Base-by-base conservation (phyloP, 148 eudicot species). In the Camellia japonica region DNA sequence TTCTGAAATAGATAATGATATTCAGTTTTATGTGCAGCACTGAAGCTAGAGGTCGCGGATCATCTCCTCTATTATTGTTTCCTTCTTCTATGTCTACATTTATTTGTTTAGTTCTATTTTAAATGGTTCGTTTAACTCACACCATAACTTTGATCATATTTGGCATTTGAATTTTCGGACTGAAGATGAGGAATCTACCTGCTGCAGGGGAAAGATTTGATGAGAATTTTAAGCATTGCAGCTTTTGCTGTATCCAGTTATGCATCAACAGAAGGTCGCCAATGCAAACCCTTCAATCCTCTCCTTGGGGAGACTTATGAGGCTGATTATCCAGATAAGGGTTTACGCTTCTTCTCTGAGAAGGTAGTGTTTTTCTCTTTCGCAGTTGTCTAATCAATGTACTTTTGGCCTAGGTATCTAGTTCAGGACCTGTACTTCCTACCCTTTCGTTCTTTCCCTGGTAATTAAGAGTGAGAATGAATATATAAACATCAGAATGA, bases 291-390 rank as follows among this genome's bases (percentile, higher is more conserved):
- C n/a, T 60, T 60, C 12, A 60, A 60, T 60, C 64, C 64, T 0
- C 12, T 60, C 9, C 64, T 60, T 3, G 64, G 64, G 64, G 19
- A 60, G 20, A 60, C 64, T 15, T 60, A 60, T 60, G 64, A 60
- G 20, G 64, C 64, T 60, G 64, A 60, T 19, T 60, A 60, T 60
- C 64, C 64, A 15, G 61, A 58, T 58, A 58, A 58, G 12, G 19
- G 19, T 15, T 60, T 60, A 46, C 94, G 91, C 13, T 93, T 95
- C 82, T 93, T 95, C 81, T 95, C 98, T 51, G 98, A 95, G 84
- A 95, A 95, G 94, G 98, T 93, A 83, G n/a, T 51, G 46, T 30
- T 74, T 71, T 79, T 78, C 68, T 42, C 20, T 60, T 60, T 60
- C 1, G n/a, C 60, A 72, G 66, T 6, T 30, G 38, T 30, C 38